A percentile compares a stretch with the other conserved stretches of the same genome.
Conservation (phyloP, 805 yeast genomes). For the Zygosaccharomyces lentus region DNA sequence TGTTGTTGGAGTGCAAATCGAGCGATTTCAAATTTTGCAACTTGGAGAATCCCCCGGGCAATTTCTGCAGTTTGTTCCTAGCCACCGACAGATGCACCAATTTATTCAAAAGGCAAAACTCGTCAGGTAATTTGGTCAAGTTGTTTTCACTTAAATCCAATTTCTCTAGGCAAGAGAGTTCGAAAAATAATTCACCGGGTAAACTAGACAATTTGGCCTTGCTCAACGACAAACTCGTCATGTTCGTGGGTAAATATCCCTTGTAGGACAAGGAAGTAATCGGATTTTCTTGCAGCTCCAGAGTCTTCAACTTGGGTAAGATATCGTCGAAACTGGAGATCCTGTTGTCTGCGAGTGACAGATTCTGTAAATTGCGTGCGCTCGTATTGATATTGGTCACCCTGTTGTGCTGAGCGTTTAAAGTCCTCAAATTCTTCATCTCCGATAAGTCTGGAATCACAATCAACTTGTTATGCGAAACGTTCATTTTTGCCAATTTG, state of each 20-base stretch:
- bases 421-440: conserved; percentile 54
- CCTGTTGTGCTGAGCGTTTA: conserved; percentile 75
- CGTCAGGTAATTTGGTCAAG: conserved; percentile 68
- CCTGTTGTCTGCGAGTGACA: conserved; percentile 69
- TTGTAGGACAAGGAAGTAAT: conserved; percentile 47
- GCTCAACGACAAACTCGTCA: conserved; percentile 70
- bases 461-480: conserved; percentile 65
- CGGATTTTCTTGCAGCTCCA: conserved; percentile 80
- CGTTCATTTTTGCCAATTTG: conserved; percentile 61
- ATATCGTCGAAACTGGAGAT: conserved; percentile 65
- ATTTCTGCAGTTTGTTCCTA: conserved; percentile 64
- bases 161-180: conserved; percentile 63
- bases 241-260: conserved; percentile 48
- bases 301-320: conserved; percentile 57
- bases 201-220: conserved; percentile 79
- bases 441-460: conserved; percentile 43
- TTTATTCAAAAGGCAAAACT: conserved; percentile 53
- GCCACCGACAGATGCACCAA: conserved; percentile 65
- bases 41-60: conserved; percentile 64
- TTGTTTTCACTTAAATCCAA: conserved; percentile 78
- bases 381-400: conserved; percentile 38
- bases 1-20: conserved; percentile 81
- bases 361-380: conserved; percentile 61
- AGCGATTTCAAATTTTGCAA: conserved; percentile 57
- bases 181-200: conserved; percentile 56